phyloP scores from a whole-genome alignment of 495 filamentous ascomycete species.

The Collariella sp. region DNA sequence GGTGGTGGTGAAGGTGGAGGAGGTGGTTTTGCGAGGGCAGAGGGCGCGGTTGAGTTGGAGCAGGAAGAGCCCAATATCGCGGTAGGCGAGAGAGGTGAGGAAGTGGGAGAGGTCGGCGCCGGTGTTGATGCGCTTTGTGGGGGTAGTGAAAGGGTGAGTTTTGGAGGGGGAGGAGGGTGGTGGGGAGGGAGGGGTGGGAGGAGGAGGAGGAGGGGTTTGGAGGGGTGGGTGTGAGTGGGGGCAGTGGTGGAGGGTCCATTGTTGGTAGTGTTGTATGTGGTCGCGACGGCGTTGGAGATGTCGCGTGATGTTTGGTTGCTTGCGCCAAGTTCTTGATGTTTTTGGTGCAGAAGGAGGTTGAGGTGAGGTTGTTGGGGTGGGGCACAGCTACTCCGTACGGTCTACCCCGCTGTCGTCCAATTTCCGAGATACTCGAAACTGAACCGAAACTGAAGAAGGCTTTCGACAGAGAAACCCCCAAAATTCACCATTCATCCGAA shows the following conservation, averaged over 20 bases:
- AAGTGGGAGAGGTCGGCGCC: constrained; percentile 70
- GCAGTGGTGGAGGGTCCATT: not conserved
- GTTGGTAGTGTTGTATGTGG: not conserved
- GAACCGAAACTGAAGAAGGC: too few relatives aligned
- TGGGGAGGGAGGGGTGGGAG: constrained; percentile 23
- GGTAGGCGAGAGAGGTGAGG: constrained; percentile 68
- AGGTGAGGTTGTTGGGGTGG: too few relatives aligned
- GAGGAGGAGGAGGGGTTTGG: not conserved
- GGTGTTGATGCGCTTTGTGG: constrained; percentile 71
- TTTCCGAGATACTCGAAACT: too few relatives aligned
- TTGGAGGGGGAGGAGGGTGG: constrained; percentile 26
- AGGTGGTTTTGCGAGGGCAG: constrained; percentile 51
- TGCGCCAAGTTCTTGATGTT: too few relatives aligned
- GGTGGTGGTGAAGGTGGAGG: not conserved
- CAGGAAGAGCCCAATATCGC: constrained; percentile 76
- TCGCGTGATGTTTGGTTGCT: not conserved
- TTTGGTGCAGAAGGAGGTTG: too few relatives aligned
- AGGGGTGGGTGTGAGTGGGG: not conserved
- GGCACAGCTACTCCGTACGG: too few relatives aligned
- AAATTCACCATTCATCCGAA: too few relatives aligned
- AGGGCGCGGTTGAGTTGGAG: constrained; percentile 83
- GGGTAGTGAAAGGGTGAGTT: constrained; percentile 43
- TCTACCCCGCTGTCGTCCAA: too few relatives aligned
- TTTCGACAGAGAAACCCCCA: too few relatives aligned
- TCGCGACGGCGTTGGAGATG: not conserved